phyloP scores from a whole-genome alignment of 2,329 filamentous ascomycete species.

The Myriosclerotinia duriaeana region DNA sequence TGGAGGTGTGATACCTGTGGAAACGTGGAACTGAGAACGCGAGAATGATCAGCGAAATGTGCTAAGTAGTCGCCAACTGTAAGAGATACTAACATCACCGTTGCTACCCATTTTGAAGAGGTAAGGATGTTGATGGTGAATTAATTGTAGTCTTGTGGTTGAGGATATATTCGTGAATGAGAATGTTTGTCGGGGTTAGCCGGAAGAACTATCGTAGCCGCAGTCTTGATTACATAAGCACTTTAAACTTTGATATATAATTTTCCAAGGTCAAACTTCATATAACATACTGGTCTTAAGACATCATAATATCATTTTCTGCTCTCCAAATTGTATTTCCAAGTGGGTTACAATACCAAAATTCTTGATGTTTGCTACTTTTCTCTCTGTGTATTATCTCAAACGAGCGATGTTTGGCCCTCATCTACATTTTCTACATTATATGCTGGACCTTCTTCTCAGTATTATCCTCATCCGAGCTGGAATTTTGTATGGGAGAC shows the following conservation, averaged over 20 bases:
- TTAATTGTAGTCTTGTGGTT: conserved; percentile 21
- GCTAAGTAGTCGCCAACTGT: no score
- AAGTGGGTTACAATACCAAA: background rate
- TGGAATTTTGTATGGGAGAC: no score
- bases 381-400: background rate
- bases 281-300: background rate
- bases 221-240: conserved; percentile 6
- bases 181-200: conserved; percentile 24
- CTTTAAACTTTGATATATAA: background rate
- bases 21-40: conserved; percentile 28
- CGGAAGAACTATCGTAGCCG: conserved; percentile 16
- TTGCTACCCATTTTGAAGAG: conserved; percentile 19
- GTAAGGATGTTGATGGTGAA: background rate
- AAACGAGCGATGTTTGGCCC: background rate
- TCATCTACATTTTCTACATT: background rate
- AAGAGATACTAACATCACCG: conserved; percentile 17
- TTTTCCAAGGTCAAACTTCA: no score
- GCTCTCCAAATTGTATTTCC: background rate
- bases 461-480: no score
- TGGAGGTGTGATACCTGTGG: conserved; percentile 30
- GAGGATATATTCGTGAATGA: conserved; percentile 15
- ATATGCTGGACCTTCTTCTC: background rate
- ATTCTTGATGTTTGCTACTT: background rate
- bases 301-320: background rate
- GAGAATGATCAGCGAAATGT: conserved; percentile 4